Conservation (phyloP, 495 filamentous ascomycete species). For the Annulohypoxylon moriforme region DNA sequence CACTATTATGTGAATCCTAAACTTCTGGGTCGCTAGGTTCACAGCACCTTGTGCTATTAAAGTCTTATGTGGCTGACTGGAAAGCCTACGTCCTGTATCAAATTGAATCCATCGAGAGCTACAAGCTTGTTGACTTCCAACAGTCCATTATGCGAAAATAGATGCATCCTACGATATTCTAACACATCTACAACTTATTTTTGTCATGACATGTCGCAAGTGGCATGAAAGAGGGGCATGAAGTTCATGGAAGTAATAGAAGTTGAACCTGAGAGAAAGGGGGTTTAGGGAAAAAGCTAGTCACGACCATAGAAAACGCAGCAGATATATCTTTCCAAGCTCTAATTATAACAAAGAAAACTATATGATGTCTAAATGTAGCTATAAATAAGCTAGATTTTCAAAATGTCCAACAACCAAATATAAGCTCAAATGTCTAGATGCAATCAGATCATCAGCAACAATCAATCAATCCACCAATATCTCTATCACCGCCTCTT, state of each 20-base stretch:
- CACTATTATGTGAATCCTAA: neutral
- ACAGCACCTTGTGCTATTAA: neutral
- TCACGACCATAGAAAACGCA: neutral
- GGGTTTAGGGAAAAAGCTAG: neutral
- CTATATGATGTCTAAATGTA: slow-evolving; percentile 17
- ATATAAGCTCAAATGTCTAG: slow-evolving; percentile 13
- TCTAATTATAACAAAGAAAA: slow-evolving; percentile 9
- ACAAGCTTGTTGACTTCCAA: neutral
- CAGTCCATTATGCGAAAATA: neutral
- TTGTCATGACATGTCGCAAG: neutral
- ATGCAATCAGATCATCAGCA: slow-evolving; percentile 24
- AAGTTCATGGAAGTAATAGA: neutral
- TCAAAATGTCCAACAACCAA: slow-evolving; percentile 12
- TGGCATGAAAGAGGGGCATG: neutral
- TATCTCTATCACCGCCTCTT: slow-evolving; percentile 15
- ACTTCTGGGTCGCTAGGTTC: neutral
- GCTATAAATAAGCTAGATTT: slow-evolving; percentile 25
- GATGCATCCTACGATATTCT: too few relatives aligned
- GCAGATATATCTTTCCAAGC: slow-evolving; percentile 1
- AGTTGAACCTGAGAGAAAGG: too few relatives aligned
- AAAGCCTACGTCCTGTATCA: neutral
- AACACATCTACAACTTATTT: too few relatives aligned
- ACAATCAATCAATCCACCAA: slow-evolving; percentile 3
- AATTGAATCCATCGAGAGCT: neutral
- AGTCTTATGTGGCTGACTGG: neutral